Percentiles rank a stretch among this genome's conserved stretches.
Evolutionary conservation across 805 yeast species (phyloP).

Genomic region (Huiozyma naganishii): DNA sequence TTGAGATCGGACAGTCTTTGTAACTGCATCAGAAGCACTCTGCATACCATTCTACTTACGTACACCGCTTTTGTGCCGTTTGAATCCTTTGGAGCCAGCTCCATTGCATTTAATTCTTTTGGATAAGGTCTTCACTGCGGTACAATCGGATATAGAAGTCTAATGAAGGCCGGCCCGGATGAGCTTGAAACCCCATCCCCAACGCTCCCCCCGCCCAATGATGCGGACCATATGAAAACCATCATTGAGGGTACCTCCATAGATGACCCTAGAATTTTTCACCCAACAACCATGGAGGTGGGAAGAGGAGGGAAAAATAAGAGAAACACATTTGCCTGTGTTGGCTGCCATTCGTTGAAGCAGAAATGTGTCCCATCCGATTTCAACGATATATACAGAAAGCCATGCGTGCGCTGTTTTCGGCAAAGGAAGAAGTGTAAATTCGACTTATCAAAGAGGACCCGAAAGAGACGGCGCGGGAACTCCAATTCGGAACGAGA

Average conservation of each 20-base stretch:
- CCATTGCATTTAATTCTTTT: background rate
- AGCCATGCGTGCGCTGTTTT: constrained; percentile 66
- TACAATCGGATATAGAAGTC: background rate
- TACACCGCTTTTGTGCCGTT: too few species aligned
- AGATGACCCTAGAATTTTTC: constrained; percentile 16
- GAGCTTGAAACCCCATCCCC: too few species aligned
- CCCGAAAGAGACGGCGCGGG: constrained; percentile 30
- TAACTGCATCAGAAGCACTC: too few species aligned
- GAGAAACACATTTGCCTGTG: constrained; percentile 28
- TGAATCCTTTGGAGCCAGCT: background rate
- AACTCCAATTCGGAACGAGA: background rate
- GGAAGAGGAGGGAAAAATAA: constrained; percentile 18
- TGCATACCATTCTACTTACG: too few species aligned
- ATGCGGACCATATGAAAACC: constrained; percentile 1
- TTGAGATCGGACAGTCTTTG: too few species aligned
- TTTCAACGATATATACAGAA: constrained; percentile 35
- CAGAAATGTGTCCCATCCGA: constrained; percentile 72
- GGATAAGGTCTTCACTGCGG: background rate
- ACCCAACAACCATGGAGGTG: constrained; percentile 16
- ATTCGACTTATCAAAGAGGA: constrained; percentile 49
- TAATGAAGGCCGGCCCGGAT: too few species aligned
- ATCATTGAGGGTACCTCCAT: constrained; percentile 15
- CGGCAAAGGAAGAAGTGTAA: constrained; percentile 56
- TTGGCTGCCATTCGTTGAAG: constrained; percentile 62
- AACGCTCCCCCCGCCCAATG: background rate